Base-by-base conservation (phyloP, 148 eudicot species). In the Camellia granthamiana region DNA sequence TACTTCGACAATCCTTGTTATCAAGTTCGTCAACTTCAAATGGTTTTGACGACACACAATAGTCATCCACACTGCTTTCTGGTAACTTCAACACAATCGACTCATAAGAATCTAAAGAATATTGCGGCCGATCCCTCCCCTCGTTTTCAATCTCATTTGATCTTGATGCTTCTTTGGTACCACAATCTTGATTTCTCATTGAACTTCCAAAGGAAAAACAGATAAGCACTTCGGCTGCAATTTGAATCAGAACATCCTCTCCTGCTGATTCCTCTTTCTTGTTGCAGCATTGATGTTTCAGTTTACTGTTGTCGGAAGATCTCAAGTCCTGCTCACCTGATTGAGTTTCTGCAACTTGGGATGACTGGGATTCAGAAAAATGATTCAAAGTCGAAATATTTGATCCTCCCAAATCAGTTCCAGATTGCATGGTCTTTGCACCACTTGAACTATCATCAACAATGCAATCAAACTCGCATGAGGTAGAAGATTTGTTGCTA, bases 81-180 rank as follows among this genome's bases (percentile, higher is more conserved):
- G 68, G 77, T 55, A 81, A 87, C 54, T 83, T 84, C 76, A 90
- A 61, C 21, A 91, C 91, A 58, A 91, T 69, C 14, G 81, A 81
- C 77, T 91, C 97, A 56, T 84, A 93, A 66, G 97, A 90, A 30
- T 91, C 97, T 0, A 63, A 47, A 18, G 92, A 88, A 83, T 73
- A 44, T 60, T 90, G 89, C 21, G 92, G 89, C 75, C 51, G 61
- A 68, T 83, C 85, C 4, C 72, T 74, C 69, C 81, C 78, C 56
- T 67, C 72, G n/a, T 30, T 80, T 77, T 74, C 80, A 55, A 69
- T 62, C 54, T 59, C 74, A 42, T 86, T 75, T 19, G 71, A 51
- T 72, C 76, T 75, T 19, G 71, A 51, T 72, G 74, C 68, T 49
- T 66, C 71, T 21, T 81, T 77, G 21, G 69, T 12, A 13, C 54